Evolutionary conservation across 83 land plant genomes (phyloP).

Genomic region (Thuja plicata): DNA sequence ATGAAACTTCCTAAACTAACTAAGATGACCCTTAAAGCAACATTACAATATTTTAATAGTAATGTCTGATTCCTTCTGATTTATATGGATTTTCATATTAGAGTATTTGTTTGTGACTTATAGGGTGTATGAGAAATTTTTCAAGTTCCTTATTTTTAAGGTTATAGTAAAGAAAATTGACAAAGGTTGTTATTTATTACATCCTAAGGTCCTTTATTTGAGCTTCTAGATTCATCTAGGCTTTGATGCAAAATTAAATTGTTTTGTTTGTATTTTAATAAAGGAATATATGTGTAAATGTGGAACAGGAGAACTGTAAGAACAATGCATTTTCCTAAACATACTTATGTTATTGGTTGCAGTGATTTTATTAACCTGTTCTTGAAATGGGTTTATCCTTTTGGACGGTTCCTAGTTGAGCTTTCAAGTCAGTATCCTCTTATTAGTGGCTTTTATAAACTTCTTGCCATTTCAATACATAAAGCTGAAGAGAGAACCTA

Average conservation of each 20-base stretch:
- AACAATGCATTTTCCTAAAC: not conserved
- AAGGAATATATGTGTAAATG: not conserved
- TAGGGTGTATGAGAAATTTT: not conserved
- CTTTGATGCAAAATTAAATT: not conserved
- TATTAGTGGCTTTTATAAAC: constrained; percentile 56
- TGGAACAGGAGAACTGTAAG: not conserved
- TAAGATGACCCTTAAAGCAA: too few relatives aligned
- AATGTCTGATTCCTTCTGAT: not conserved
- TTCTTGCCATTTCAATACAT: constrained; percentile 26
- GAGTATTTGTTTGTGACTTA: not conserved
- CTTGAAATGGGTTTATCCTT: constrained; percentile 49
- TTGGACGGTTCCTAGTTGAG: constrained; percentile 38
- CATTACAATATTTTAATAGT: too few relatives aligned
- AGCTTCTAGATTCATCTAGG: not conserved
- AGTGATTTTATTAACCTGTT: constrained; percentile 31
- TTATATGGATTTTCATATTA: not conserved
- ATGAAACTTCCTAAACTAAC: too few relatives aligned
- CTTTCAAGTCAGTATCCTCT: constrained; percentile 54
- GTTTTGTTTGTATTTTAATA: not conserved
- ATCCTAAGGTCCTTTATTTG: not conserved
- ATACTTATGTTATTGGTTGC: not conserved
- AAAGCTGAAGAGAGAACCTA: constrained; percentile 37
- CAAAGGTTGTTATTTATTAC: not conserved
- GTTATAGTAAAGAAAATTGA: not conserved
- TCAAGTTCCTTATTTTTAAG: not conserved